phyloP scores from a whole-genome alignment of 441 rosid species.

The Pelargonium australe region DNA sequence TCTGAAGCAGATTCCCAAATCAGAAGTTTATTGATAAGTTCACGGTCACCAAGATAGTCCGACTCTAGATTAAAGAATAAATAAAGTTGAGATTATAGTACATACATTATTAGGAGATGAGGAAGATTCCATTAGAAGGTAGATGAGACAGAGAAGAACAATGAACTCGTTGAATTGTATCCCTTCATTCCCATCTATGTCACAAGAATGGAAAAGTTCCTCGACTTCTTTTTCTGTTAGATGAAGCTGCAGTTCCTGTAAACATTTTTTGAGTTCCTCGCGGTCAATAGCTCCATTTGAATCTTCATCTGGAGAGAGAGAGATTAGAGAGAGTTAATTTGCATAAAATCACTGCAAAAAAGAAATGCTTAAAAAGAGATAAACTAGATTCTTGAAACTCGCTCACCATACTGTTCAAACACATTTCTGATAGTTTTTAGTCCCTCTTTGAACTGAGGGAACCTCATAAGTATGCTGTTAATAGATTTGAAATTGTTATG shows the following conservation, averaged over 20 bases:
- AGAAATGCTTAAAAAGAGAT: background rate
- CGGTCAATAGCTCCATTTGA: conserved; percentile 55
- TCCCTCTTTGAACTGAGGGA: conserved; percentile 58
- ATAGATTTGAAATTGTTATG: conserved; percentile 43
- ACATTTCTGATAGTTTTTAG: conserved; percentile 50
- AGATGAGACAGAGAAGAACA: conserved; percentile 65
- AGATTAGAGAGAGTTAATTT: conserved; percentile 20
- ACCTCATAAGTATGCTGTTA: conserved; percentile 58
- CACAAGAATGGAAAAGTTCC: conserved; percentile 66
- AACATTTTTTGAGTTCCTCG: conserved; percentile 55
- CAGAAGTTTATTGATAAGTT: conserved; percentile 16
- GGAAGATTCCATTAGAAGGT: conserved; percentile 52
- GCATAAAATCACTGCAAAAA: background rate
- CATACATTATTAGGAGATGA: conserved; percentile 30
- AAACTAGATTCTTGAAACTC: conserved; percentile 21
- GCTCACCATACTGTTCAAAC: conserved; percentile 52
- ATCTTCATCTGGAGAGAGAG: conserved; percentile 45
- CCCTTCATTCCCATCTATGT: conserved; percentile 64
- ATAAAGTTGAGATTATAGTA: conserved; percentile 12
- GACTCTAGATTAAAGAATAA: conserved; percentile 4
- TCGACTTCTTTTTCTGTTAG: conserved; percentile 54
- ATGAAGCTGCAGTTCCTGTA: conserved; percentile 45
- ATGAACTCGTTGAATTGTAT: conserved; percentile 75
- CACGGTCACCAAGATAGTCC: background rate
- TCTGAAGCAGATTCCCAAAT: conserved; percentile 26